Percentiles rank a stretch among this genome's conserved stretches.
These are phyloP conservation scores for Petasospora fabianii DNA, from an alignment of 1,139 yeast genomes.

Conservation along the genomic window DNA sequence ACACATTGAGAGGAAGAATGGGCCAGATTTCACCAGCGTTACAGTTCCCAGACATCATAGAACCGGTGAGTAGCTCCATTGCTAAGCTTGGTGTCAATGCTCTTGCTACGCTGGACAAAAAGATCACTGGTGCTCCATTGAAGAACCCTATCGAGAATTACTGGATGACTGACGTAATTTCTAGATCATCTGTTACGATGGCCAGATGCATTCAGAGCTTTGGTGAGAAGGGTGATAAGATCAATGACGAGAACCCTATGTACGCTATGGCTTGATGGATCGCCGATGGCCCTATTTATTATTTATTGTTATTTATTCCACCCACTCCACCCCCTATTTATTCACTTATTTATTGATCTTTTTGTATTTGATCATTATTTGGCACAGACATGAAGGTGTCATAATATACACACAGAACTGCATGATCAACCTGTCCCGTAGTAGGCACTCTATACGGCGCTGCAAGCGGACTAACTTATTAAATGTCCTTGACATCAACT, in stretches of 20 bases:
- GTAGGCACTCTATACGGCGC: no score
- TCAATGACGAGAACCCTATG: constrained; percentile 42
- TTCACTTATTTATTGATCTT: constrained; percentile 4
- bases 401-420: no score
- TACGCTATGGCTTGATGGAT: constrained; percentile 23
- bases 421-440: no score
- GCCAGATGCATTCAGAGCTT: constrained; percentile 73
- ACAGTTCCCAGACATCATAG: constrained; percentile 71
- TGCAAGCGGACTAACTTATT: no score
- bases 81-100: constrained; percentile 57
- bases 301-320: constrained; percentile 1
- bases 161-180: constrained; percentile 84
- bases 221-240: constrained; percentile 63
- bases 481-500: no score
- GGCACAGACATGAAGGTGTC: no score
- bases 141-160: constrained; percentile 75
- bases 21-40: constrained; percentile 81
- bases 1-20: constrained; percentile 66
- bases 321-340: constrained; percentile 10
- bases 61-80: constrained; percentile 58
- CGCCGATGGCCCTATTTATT: constrained; percentile 11
- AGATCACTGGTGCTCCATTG: constrained; percentile 47
- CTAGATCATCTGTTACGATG: constrained; percentile 88
- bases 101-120: constrained; percentile 33
- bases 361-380: no score